These are phyloP conservation scores for Ailanthus altissimus DNA, from an alignment of 345 rosid genomes.

Conservation along the genomic window DNA sequence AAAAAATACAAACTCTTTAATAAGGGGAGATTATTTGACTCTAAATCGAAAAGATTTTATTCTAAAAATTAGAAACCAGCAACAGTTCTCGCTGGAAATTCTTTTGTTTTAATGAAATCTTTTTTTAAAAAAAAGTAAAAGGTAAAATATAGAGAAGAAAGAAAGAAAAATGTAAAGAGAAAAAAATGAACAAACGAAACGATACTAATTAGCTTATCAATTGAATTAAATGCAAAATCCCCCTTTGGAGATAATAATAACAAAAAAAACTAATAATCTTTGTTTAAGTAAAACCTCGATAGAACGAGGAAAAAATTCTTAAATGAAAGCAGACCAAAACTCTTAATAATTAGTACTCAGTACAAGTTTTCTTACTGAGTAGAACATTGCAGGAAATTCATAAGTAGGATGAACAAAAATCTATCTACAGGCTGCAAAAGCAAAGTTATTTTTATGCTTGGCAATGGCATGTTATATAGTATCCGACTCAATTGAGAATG, in stretches of 20 bases:
- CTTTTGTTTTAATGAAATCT: too few relatives aligned
- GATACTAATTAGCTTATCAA: background rate
- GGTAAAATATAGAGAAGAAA: too few relatives aligned
- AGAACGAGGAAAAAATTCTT: background rate
- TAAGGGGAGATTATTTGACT: too few relatives aligned
- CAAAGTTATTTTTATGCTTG: background rate
- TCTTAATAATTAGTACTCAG: background rate
- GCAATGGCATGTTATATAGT: background rate
- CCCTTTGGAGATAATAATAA: background rate
- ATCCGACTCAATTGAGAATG: constrained; percentile 40
- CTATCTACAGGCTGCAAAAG: background rate
- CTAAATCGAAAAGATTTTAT: too few relatives aligned
- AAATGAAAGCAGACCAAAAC: background rate
- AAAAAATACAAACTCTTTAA: too few relatives aligned
- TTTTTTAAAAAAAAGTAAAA: too few relatives aligned
- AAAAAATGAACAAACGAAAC: background rate
- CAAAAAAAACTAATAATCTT: background rate
- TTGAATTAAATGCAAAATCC: background rate
- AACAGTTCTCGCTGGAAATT: too few relatives aligned
- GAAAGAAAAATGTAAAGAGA: too few relatives aligned
- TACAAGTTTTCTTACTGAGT: background rate
- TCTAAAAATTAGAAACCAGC: too few relatives aligned
- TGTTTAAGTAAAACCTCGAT: too few relatives aligned
- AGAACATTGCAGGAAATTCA: background rate
- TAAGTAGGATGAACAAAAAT: background rate